Percentiles rank a stretch among this genome's conserved stretches.
Conservation (phyloP, 495 filamentous ascomycete species). For the Hypoxylon perforatum region DNA sequence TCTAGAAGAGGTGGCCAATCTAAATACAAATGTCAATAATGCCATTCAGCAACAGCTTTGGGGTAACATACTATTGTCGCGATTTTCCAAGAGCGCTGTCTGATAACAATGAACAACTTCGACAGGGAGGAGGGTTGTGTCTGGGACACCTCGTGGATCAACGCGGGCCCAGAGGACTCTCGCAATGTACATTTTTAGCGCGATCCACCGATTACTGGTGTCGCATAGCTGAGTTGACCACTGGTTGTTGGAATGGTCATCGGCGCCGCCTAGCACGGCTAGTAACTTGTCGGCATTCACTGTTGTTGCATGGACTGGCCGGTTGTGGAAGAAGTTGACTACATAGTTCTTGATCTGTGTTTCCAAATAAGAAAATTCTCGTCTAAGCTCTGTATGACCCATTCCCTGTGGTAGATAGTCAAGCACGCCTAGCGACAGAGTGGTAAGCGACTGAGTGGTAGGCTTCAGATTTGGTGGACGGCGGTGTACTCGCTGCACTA, state of each 20-base stretch:
- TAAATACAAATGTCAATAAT: neutral
- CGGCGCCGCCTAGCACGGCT: neutral
- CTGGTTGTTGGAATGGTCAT: neutral
- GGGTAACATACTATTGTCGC: neutral
- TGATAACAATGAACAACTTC: neutral
- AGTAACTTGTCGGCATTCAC: neutral
- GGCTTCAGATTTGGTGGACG: constrained; percentile 6
- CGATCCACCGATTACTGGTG: neutral
- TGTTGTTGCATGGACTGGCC: neutral
- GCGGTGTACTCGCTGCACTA: too few species aligned
- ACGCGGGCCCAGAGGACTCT: neutral
- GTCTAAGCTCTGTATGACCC: neutral
- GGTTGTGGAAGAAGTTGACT: neutral
- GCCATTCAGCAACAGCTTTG: neutral
- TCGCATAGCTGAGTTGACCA: neutral
- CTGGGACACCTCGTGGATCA: neutral
- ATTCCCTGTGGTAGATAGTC: neutral
- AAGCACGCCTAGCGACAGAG: neutral
- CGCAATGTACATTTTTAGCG: neutral
- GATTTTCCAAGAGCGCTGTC: neutral
- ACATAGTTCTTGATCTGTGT: neutral
- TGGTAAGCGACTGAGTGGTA: neutral
- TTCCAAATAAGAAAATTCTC: neutral
- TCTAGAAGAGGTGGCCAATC: neutral
- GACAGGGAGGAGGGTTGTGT: neutral